A percentile compares a stretch with the other conserved stretches of the same genome.
Conservation (phyloP, 2,329 filamentous ascomycete genomes). For the Neofusicoccum laricinum region DNA sequence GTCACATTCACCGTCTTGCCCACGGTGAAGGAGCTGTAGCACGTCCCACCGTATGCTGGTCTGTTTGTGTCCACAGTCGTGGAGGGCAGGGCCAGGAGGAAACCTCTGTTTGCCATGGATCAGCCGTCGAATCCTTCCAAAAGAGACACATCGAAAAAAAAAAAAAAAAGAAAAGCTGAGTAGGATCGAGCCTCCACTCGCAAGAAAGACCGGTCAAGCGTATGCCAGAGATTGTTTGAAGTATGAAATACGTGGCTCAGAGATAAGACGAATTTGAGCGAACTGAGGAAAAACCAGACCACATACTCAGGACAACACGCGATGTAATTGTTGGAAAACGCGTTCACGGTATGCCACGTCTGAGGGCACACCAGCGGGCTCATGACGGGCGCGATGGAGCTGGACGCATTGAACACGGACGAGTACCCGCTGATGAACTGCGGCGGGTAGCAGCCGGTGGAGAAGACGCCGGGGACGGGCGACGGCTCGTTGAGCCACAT, state of each 20-base stretch:
- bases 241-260: background rate
- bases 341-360: constrained; percentile 24
- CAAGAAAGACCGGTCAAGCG: too few relatives aligned
- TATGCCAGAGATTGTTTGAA: too few relatives aligned
- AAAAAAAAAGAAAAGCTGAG: too few relatives aligned
- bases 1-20: constrained; percentile 21
- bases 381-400: constrained; percentile 26
- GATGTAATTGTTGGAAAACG: constrained; percentile 24
- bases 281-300: background rate
- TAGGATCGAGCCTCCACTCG: too few relatives aligned
- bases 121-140: too few relatives aligned
- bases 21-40: constrained; percentile 24
- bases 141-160: background rate
- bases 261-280: background rate
- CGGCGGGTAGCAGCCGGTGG: constrained; percentile 26
- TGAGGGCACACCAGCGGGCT: constrained; percentile 27
- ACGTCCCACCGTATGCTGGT: constrained; percentile 28
- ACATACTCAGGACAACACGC: constrained; percentile 30
- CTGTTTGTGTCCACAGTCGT: constrained; percentile 21
- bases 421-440: constrained; percentile 26
- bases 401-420: constrained; percentile 18
- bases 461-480: constrained; percentile 21
- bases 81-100: constrained; percentile 21
- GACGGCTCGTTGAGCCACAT: constrained; percentile 29
- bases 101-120: constrained; percentile 19